phyloP scores from a whole-genome alignment of 2,329 filamentous ascomycete species.

The Diaporthe helianthi region DNA sequence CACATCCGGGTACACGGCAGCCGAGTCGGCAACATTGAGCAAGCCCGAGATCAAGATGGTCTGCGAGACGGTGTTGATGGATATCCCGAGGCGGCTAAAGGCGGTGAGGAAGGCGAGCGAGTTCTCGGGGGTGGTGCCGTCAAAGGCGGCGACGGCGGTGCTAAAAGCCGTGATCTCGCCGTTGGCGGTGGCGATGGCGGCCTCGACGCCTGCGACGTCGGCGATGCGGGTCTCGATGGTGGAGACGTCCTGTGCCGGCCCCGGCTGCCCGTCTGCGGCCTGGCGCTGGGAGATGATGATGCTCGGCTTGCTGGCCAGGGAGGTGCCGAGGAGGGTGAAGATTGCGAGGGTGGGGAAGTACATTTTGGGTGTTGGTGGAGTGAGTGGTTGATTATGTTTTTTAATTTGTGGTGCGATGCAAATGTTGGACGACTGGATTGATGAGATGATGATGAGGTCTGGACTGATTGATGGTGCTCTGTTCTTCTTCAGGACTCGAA shows the following conservation, averaged over 20 bases:
- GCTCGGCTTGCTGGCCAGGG: slow-evolving; percentile 1
- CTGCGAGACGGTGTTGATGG: slow-evolving; percentile 9
- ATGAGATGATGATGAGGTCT: not conserved
- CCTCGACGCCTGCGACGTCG: not conserved
- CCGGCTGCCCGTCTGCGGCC: not conserved
- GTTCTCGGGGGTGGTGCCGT: not conserved
- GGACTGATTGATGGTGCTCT: not conserved
- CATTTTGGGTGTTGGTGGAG: not conserved
- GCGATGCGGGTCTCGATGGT: not conserved
- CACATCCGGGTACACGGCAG: slow-evolving; percentile 8
- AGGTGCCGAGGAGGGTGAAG: not conserved
- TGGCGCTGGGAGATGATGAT: not conserved
- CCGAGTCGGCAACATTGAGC: slow-evolving; percentile 3
- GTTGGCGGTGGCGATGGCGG: not conserved
- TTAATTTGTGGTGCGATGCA: not conserved
- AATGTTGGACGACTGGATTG: not conserved
- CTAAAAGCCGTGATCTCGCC: not conserved
- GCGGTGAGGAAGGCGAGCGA: slow-evolving; percentile 3
- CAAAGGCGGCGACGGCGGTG: slow-evolving; percentile 5
- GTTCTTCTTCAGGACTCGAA: no score
- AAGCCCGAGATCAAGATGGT: not conserved
- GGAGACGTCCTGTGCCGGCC: not conserved
- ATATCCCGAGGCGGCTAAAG: not conserved
- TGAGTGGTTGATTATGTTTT: no score
- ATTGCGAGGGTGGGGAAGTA: not conserved